Conservation (phyloP, 352 stramenopile genomes). For the Pythium folliculosum region DNA sequence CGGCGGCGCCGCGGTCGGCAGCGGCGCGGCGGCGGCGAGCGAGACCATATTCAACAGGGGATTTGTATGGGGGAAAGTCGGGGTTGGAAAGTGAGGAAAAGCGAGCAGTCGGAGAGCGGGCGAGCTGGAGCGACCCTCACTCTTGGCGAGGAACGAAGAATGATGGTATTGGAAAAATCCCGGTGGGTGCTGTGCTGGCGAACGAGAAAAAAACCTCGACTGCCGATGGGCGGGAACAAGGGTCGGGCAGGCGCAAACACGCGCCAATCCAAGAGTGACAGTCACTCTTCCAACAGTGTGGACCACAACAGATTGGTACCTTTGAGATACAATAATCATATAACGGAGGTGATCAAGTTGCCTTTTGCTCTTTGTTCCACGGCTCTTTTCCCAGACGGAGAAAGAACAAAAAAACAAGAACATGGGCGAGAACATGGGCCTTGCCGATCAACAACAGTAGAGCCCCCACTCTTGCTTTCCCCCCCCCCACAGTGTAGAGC, state of each 20-base stretch:
- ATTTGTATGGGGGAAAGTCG: background rate
- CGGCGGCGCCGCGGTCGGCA: background rate
- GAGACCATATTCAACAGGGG: background rate
- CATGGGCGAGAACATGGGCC: too few species aligned
- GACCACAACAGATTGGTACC: constrained; percentile 14
- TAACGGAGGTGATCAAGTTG: background rate
- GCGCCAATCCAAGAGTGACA: constrained; percentile 5
- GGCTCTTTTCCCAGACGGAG: constrained; percentile 22
- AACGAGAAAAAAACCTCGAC: constrained; percentile 8
- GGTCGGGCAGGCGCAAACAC: constrained; percentile 1
- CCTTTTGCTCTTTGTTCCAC: background rate
- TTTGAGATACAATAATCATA: background rate
- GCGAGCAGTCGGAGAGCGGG: background rate
- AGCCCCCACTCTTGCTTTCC: too few species aligned
- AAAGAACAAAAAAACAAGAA: background rate
- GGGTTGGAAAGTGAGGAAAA: background rate
- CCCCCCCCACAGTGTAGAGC: background rate
- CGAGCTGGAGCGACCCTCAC: constrained; percentile 26
- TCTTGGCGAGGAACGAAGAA: constrained; percentile 26
- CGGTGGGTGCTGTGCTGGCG: constrained; percentile 15
- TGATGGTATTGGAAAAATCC: constrained; percentile 41
- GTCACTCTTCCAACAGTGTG: constrained; percentile 4
- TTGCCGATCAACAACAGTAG: too few species aligned
- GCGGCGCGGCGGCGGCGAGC: constrained; percentile 13
- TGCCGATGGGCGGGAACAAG: background rate